Evolutionary conservation across 2,329 filamentous ascomycete species (phyloP).

Genomic region (Xenoacremonium recifei): DNA sequence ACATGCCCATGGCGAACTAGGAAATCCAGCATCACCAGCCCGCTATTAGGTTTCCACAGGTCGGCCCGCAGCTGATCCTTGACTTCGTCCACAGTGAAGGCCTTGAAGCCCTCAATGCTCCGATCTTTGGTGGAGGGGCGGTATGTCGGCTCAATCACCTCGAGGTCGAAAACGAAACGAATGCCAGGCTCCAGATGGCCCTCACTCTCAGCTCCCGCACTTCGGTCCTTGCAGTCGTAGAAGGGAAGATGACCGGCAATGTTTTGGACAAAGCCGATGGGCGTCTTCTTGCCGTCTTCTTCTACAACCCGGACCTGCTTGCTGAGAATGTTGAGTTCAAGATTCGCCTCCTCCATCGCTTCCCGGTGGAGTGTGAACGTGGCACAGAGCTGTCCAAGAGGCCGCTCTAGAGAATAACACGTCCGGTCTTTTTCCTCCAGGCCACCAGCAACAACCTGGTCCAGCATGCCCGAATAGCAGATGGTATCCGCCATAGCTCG

Average conservation of each 20-base stretch:
- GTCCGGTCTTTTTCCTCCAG: conserved; percentile 30
- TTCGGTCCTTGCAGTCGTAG: conserved; percentile 31
- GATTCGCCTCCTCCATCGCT: conserved; percentile 32
- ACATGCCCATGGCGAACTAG: conserved; percentile 30
- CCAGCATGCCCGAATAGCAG: conserved; percentile 34
- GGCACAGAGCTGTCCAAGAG: conserved; percentile 15
- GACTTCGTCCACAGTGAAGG: conserved; percentile 29
- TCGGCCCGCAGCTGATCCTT: conserved; percentile 23
- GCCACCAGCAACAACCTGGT: conserved; percentile 37
- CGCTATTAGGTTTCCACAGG: conserved; percentile 39
- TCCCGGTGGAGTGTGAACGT: conserved; percentile 30
- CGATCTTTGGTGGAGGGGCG: conserved; percentile 24
- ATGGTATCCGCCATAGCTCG: conserved; percentile 24
- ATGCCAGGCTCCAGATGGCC: conserved; percentile 37
- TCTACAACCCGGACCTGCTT: conserved; percentile 7
- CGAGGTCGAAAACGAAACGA: conserved; percentile 36
- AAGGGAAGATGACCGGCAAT: conserved; percentile 30
- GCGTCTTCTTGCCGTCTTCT: neutral
- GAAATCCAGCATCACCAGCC: conserved; percentile 39
- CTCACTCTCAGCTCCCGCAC: conserved; percentile 26
- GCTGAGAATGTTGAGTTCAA: conserved; percentile 21
- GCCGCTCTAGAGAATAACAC: conserved; percentile 5
- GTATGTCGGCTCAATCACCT: conserved; percentile 23
- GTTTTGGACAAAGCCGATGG: conserved; percentile 21
- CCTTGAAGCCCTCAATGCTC: conserved; percentile 27